Base-by-base conservation (phyloP, 2,329 filamentous ascomycete species). In the Bipolaris cookei region DNA sequence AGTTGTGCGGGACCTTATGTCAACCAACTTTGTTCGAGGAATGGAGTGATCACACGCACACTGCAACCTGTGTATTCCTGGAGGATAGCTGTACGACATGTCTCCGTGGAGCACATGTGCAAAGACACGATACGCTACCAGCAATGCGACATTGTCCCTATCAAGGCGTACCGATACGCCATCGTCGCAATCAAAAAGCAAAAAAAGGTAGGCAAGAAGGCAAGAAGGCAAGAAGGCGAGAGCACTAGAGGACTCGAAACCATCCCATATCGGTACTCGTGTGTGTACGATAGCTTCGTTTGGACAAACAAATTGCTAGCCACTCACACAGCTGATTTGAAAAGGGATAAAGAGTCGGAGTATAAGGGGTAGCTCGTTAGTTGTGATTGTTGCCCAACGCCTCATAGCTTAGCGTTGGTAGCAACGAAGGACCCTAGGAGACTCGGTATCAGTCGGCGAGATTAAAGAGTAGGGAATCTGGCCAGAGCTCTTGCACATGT, bases 1-100 rank as follows among this genome's bases (percentile, higher is more conserved):
- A n/a, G 45, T n/a, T 8, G 16, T 25, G 59, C 30, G 60, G 61
- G 54, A 62, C 59, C 54, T 62, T 62, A 59, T 59, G 42, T 51
- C 55, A 46, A 39, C 16, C 39, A 51, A 21, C 28, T 34, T 13
- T 14, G 4, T 45, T n/a, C 44, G 18, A 10, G 18, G 18, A 13
- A 14, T 6, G 1, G 18, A 11, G n/a, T 34, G 20, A 38, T 55
- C 41, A 51, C 42, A 20, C 35, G 32, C 23, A 43, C 18, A 21
- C 28, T 20, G 10, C 5, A 21, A 2, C 13, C 34, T 46, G 51
- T 39, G 35, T 20, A 13, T 44, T 56, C 10, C 34, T 51, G 3
- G 1, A 52, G 53, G 53, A 56, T 28, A 37, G 25, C 18, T 10
- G 20, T 32, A 34, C 41, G 14, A 45, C 35, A 2, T 11, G 10